Evolutionary conservation across 176 grass and related monocot species (phyloP).

Genomic region (Musa schizocarpa): DNA sequence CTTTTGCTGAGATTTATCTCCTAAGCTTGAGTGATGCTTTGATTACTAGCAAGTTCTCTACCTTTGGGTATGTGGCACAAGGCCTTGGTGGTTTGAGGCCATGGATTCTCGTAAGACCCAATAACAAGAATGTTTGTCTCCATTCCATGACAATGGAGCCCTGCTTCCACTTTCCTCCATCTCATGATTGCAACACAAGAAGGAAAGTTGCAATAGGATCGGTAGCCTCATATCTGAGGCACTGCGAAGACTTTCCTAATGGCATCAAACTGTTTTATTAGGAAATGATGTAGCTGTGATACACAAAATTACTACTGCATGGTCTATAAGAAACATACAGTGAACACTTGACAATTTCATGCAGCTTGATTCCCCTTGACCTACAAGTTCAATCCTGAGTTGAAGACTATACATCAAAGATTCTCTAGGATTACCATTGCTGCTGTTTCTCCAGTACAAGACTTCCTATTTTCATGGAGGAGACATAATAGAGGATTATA

Average conservation of each 20-base stretch:
- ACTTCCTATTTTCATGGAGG: too few species aligned
- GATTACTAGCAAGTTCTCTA: slow-evolving; percentile 22
- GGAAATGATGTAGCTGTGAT: neutral
- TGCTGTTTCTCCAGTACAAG: too few species aligned
- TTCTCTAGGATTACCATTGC: too few species aligned
- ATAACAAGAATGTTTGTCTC: neutral
- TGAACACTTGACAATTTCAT: neutral
- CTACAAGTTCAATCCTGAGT: too few species aligned
- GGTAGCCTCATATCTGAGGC: slow-evolving; percentile 27
- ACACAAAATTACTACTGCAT: neutral
- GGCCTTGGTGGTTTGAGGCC: slow-evolving; percentile 35
- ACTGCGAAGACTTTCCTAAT: slow-evolving; percentile 27
- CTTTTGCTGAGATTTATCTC: slow-evolving; percentile 19
- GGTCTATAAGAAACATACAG: neutral
- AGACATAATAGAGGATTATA: too few species aligned
- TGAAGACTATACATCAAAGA: too few species aligned
- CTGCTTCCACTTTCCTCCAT: slow-evolving; percentile 29
- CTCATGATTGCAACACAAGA: slow-evolving; percentile 20
- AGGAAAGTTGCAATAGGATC: slow-evolving; percentile 6
- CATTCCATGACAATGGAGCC: slow-evolving; percentile 49
- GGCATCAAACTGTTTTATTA: slow-evolving; percentile 41
- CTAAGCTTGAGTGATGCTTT: slow-evolving; percentile 8
- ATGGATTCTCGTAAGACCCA: slow-evolving; percentile 27
- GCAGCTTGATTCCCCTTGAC: too few species aligned
- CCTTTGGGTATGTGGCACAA: slow-evolving; percentile 39